Conservation (phyloP, 371 early-diverging fungal genomes). For the Mucor irregularis region DNA sequence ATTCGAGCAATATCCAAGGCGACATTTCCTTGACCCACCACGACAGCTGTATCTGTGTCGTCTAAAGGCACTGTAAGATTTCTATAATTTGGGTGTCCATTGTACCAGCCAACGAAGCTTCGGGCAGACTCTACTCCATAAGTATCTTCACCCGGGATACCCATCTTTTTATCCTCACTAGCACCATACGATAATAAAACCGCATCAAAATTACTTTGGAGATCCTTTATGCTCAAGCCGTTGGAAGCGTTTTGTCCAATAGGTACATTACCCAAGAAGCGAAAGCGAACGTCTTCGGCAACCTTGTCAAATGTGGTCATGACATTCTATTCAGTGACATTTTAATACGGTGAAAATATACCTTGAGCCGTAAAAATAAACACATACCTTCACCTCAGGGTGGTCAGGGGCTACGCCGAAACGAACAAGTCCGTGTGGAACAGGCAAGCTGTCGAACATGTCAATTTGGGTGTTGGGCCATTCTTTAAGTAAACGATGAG, state of each 20-base stretch:
- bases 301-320: slow-evolving; percentile 85
- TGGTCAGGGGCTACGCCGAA: slow-evolving; percentile 99
- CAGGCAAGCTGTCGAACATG: slow-evolving; percentile 85
- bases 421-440: slow-evolving; percentile 92
- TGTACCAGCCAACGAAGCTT: slow-evolving; percentile 94
- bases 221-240: slow-evolving; percentile 54
- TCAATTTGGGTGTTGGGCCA: slow-evolving; percentile 65
- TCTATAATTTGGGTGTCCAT: slow-evolving; percentile 78
- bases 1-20: slow-evolving; percentile 94
- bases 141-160: slow-evolving; percentile 66
- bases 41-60: slow-evolving; percentile 71
- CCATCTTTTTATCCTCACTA: slow-evolving; percentile 68
- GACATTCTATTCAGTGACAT: slow-evolving; percentile 80
- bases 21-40: slow-evolving; percentile 97
- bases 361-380: too few relatives aligned
- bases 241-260: slow-evolving; percentile 40
- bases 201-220: slow-evolving; percentile 72
- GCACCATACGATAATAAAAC: slow-evolving; percentile 92
- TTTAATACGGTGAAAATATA: too few relatives aligned
- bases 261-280: slow-evolving; percentile 81
- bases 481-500: slow-evolving; percentile 73
- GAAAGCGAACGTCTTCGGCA: slow-evolving; percentile 68
- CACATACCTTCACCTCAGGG: slow-evolving; percentile 90
- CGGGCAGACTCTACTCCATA: slow-evolving; percentile 79
- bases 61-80: slow-evolving; percentile 62